Evolutionary conservation across 1,139 yeast species (phyloP).

Genomic region (Sugiyamaella neomexicana): DNA sequence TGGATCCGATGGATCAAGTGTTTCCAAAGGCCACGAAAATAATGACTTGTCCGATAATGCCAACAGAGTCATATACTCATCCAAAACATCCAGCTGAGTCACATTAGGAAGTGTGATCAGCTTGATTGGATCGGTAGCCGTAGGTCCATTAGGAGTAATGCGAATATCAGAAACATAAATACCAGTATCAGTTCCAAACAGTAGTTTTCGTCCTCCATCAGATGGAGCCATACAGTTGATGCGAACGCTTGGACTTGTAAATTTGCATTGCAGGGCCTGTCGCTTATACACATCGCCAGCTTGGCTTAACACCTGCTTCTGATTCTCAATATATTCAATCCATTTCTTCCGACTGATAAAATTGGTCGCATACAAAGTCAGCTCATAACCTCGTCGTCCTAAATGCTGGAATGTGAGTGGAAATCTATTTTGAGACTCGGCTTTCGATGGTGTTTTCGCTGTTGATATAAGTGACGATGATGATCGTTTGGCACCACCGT

Average conservation of each 20-base stretch:
- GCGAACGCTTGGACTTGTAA: slow-evolving; percentile 61
- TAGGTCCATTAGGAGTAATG: slow-evolving; percentile 46
- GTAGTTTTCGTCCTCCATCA: slow-evolving; percentile 88
- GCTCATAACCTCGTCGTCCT: slow-evolving; percentile 65
- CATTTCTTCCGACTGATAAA: slow-evolving; percentile 76
- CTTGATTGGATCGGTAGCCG: slow-evolving; percentile 73
- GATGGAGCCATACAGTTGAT: slow-evolving; percentile 93
- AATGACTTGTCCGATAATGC: slow-evolving; percentile 80
- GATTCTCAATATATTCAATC: slow-evolving; percentile 73
- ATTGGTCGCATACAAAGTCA: slow-evolving; percentile 65
- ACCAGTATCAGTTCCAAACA: slow-evolving; percentile 92
- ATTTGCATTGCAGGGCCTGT: slow-evolving; percentile 62
- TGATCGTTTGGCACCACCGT: slow-evolving; percentile 43
- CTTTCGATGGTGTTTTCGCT: slow-evolving; percentile 25
- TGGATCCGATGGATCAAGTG: slow-evolving; percentile 57
- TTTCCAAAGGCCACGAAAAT: slow-evolving; percentile 81
- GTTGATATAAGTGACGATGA: slow-evolving; percentile 48
- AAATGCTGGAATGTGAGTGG: slow-evolving; percentile 55
- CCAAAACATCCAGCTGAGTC: slow-evolving; percentile 87
- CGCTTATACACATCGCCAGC: slow-evolving; percentile 78
- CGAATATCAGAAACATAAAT: slow-evolving; percentile 66
- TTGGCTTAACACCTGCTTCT: slow-evolving; percentile 70
- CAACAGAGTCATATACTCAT: slow-evolving; percentile 82
- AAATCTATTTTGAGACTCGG: slow-evolving; percentile 39
- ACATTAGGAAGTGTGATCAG: slow-evolving; percentile 75